Base-by-base conservation (phyloP, 1,139 yeast genomes). In the Candida mesenterica region DNA sequence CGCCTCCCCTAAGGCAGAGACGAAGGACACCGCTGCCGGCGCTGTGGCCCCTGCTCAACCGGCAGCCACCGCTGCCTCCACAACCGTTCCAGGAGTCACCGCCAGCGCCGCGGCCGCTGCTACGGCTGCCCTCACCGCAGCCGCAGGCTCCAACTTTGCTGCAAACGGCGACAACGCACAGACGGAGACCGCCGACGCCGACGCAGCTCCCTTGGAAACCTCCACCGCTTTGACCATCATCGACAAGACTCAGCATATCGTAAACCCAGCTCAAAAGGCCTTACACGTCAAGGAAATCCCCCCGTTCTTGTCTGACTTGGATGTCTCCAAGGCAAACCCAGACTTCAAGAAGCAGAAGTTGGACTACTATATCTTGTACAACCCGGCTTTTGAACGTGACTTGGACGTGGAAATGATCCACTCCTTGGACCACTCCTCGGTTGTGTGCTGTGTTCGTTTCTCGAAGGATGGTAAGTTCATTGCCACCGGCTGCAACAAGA, bases 401-500 rank as follows among this genome's bases (percentile, higher is more conserved):
- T 75, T 88, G 45, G 97, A 90, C 55, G 92, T 90, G 35, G 95
- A 89, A 34, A 72, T 90, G 49, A 86, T 90, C 49, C 95, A 87
- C 57, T 84, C 96, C 9, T 75, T 90, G 50, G 95, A 87, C 56
- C 97, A 92, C 65, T 77, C 89, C 15, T 85, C 95, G 2, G 97
- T 90, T 30, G 97, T 90, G 38, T 92, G 98, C 67, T 92, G 98
- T 64, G 97, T 92, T 38, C 75, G 95, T 44, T 92, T 92, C 68
- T 83, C 92, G 44, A 82, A 82, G 49, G 96, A 89, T 60, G 97
- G 97, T 45, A 86, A 87, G 62, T 87, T 77, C 57, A 75, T 92
- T 51, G 98, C 98, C 16, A 92, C 98, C 16, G 98, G 98, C 30
- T 90, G 97, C 68, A 92, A 92, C 67, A 88, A 92, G 57, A 80